Evolutionary conservation across 2,329 filamentous ascomycete genomes (phyloP).

Genomic region (Alternaria triticina): DNA sequence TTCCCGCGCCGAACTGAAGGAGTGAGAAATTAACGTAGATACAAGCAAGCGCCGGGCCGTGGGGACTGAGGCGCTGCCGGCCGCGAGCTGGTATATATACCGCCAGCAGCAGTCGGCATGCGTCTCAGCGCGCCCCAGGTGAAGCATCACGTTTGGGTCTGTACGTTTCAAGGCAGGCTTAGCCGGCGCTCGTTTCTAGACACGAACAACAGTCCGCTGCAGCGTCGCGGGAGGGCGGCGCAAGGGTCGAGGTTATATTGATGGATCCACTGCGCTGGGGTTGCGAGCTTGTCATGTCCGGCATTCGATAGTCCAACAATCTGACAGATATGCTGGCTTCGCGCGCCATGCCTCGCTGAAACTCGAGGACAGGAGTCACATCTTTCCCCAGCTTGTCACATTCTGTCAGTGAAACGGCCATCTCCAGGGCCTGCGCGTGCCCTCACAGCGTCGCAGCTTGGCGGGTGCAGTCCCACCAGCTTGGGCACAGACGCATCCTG

Average conservation of each 20-base stretch:
- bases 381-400: background rate
- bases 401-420: conserved; percentile 10
- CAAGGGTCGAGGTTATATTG: conserved; percentile 7
- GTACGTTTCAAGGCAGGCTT: conserved; percentile 27
- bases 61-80: conserved; percentile 14
- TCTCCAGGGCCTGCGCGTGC: background rate
- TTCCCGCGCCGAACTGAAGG: conserved; percentile 17
- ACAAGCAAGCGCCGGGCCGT: conserved; percentile 7
- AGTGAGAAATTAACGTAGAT: background rate
- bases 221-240: background rate
- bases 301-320: background rate
- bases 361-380: background rate
- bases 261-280: conserved; percentile 15
- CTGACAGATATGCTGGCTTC: background rate
- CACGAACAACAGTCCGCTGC: conserved; percentile 2
- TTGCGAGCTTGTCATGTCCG: conserved; percentile 14
- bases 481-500: conserved; percentile 3
- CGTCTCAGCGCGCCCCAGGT: conserved; percentile 30
- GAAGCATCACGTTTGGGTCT: conserved; percentile 31
- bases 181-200: conserved; percentile 8
- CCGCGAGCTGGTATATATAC: conserved; percentile 15
- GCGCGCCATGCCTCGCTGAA: background rate
- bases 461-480: conserved; percentile 9
- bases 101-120: background rate
- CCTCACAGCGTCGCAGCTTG: conserved; percentile 3